Conservation (phyloP, 179 eudicot species). For the Silene noctiflora region DNA sequence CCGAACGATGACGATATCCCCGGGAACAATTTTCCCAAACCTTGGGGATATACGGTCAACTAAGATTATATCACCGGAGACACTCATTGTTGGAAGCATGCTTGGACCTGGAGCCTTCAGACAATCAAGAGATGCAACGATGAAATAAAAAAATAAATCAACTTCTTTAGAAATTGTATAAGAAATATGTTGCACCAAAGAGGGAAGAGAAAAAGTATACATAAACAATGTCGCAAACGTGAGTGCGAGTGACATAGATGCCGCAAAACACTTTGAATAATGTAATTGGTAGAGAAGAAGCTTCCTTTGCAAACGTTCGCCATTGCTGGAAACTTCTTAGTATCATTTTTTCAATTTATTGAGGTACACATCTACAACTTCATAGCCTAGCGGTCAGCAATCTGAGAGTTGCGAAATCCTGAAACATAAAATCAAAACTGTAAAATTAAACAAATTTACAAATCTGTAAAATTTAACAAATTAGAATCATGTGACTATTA, state of each 20-base stretch:
- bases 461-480: too few relatives aligned
- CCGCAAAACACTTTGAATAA: slow-evolving; percentile 46
- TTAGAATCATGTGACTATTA: too few relatives aligned
- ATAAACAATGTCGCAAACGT: slow-evolving; percentile 37
- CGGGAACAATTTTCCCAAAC: slow-evolving; percentile 37
- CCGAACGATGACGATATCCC: slow-evolving; percentile 59
- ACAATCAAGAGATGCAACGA: background rate
- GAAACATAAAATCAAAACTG: background rate
- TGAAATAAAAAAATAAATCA: background rate
- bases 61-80: slow-evolving; percentile 45
- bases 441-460: too few relatives aligned
- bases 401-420: background rate
- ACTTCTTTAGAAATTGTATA: background rate
- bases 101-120: slow-evolving; percentile 61
- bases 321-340: slow-evolving; percentile 27
- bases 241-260: slow-evolving; percentile 53
- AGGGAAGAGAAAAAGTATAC: slow-evolving; percentile 34
- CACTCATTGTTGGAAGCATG: slow-evolving; percentile 72
- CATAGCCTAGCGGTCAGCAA: background rate
- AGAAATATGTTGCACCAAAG: background rate
- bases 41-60: slow-evolving; percentile 52
- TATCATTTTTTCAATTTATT: slow-evolving; percentile 24
- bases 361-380: background rate
- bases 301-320: slow-evolving; percentile 49
- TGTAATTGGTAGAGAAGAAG: slow-evolving; percentile 24